A percentile compares a stretch with the other conserved stretches of the same genome.
Conservation (phyloP, 225 moss, liverwort and hornwort genomes). For the Pseudisothecium myosuroides region DNA sequence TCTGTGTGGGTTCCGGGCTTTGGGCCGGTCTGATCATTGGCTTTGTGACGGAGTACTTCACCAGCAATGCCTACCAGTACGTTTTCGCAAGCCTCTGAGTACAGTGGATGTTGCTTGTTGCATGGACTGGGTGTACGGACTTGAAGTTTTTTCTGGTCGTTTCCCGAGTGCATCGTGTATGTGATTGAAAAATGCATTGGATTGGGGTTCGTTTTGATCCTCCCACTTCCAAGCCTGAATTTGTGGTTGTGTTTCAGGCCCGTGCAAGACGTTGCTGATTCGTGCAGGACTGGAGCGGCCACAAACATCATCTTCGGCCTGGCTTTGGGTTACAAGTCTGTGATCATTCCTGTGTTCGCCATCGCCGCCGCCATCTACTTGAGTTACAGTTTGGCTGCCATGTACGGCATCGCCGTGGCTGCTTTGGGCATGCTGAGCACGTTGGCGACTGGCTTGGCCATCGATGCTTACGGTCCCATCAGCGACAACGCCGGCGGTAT, state of each 20-base stretch:
- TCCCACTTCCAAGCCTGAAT: fast-evolving
- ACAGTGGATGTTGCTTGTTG: not conserved
- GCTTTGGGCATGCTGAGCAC: conserved; percentile 74
- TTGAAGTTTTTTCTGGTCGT: not conserved
- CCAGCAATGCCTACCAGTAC: conserved; percentile 58
- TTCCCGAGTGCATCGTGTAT: not conserved
- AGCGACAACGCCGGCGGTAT: conserved; percentile 80
- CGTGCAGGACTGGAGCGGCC: conserved; percentile 60
- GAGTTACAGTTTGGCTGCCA: conserved; percentile 64
- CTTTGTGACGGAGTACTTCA: conserved; percentile 67
- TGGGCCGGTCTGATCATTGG: conserved; percentile 59
- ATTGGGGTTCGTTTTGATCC: not conserved
- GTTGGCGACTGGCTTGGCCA: conserved; percentile 57
- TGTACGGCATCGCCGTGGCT: conserved; percentile 70
- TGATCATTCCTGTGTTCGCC: conserved; percentile 58
- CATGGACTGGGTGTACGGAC: not conserved
- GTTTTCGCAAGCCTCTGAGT: not conserved
- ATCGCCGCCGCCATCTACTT: conserved; percentile 58
- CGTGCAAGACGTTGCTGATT: conserved; percentile 59
- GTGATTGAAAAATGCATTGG: not conserved
- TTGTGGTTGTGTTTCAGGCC: not conserved
- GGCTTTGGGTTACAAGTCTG: conserved; percentile 62
- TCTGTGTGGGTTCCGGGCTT: conserved; percentile 47
- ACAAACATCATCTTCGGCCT: conserved; percentile 75
- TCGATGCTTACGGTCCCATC: conserved; percentile 70